These are phyloP conservation scores for Vanderwaltozyma verrucispora DNA, from an alignment of 805 yeast genomes.

Conservation along the genomic window DNA sequence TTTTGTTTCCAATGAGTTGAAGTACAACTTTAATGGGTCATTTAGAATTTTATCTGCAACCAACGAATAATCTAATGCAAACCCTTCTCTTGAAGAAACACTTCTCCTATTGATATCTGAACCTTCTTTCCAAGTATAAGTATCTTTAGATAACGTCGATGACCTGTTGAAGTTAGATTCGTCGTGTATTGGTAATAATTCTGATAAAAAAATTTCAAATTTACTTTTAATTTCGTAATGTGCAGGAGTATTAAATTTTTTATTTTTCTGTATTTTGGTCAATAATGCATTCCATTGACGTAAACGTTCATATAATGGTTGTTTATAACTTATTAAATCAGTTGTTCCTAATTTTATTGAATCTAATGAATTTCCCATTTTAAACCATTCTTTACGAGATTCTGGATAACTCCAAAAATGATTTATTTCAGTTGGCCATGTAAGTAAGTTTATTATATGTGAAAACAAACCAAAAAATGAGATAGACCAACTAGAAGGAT, in stretches of 20 bases:
- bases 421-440: constrained; percentile 17
- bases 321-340: constrained; percentile 22
- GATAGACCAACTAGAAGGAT: constrained; percentile 12
- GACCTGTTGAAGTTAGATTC: constrained; percentile 25
- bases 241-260: constrained; percentile 16
- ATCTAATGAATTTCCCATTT: constrained; percentile 9
- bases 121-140: neutral
- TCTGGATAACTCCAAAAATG: constrained; percentile 25
- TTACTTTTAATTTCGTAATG: constrained; percentile 19
- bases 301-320: constrained; percentile 22
- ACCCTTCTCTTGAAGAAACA: constrained; percentile 10
- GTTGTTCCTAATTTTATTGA: constrained; percentile 13
- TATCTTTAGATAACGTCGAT: constrained; percentile 7
- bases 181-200: constrained; percentile 19
- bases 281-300: constrained; percentile 25
- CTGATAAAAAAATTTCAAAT: constrained; percentile 18
- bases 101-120: neutral
- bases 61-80: constrained; percentile 15
- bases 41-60: constrained; percentile 13
- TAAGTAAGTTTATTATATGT: constrained; percentile 11
- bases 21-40: constrained; percentile 13
- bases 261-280: constrained; percentile 11
- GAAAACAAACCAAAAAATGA: constrained; percentile 19
- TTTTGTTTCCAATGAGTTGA: constrained; percentile 9
- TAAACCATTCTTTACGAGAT: constrained; percentile 24